Conservation (phyloP, 2,329 filamentous ascomycete species). For the Fusarium sp. region DNA sequence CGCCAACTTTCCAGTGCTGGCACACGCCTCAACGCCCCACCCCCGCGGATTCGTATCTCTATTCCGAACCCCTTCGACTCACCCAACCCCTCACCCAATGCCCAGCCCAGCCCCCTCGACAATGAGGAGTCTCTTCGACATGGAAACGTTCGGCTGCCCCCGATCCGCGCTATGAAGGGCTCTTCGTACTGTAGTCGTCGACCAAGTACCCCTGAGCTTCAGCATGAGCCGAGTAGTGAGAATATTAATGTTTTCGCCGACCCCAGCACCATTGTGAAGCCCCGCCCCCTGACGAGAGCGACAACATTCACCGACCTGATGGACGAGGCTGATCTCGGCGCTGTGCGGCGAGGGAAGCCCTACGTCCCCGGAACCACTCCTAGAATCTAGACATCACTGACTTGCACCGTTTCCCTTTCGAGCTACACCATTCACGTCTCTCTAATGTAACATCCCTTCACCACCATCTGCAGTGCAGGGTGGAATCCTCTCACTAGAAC, state of each 20-base stretch:
- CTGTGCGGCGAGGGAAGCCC: conserved; percentile 52
- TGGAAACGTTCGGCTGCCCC: conserved; percentile 44
- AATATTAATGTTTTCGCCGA: conserved; percentile 65
- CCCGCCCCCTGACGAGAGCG: conserved; percentile 43
- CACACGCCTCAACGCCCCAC: conserved; percentile 20
- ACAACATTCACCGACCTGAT: conserved; percentile 66
- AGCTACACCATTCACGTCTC: not conserved
- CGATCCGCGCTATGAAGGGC: conserved; percentile 53
- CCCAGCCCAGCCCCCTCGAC: conserved; percentile 38
- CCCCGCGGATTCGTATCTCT: conserved; percentile 42
- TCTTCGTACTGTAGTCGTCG: conserved; percentile 38
- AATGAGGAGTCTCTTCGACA: conserved; percentile 39
- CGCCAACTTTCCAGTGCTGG: conserved; percentile 22
- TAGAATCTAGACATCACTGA: conserved; percentile 37
- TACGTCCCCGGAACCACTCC: conserved; percentile 54
- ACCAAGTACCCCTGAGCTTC: conserved; percentile 47
- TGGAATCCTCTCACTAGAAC: conserved; percentile 23
- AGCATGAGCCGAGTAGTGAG: conserved; percentile 57
- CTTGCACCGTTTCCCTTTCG: not conserved
- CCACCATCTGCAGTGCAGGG: conserved; percentile 30
- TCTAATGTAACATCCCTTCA: not conserved
- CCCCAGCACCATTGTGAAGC: conserved; percentile 51
- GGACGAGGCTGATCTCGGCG: conserved; percentile 56
- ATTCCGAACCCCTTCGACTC: conserved; percentile 52
- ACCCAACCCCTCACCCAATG: conserved; percentile 42